Conservation (phyloP, 768 basidiomycete species). For the Boletus fagicola region DNA sequence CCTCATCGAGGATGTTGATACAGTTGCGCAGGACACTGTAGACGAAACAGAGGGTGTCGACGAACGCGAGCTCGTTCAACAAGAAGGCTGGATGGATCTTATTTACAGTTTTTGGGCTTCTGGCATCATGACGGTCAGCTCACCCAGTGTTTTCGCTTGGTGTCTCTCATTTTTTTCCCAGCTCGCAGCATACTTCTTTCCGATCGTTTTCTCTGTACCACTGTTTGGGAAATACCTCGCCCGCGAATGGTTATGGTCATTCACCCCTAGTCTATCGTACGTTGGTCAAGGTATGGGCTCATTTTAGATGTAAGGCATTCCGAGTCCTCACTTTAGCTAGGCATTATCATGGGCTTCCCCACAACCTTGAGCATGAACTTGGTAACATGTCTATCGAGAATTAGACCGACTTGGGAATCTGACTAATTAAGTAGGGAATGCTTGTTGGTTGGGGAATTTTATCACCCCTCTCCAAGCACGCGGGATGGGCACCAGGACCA, state of each 20-base stretch:
- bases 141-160: neutral
- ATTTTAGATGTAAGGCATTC: neutral
- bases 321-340: constrained; percentile 35
- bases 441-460: constrained; percentile 93
- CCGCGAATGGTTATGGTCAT: constrained; percentile 88
- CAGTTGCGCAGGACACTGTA: constrained; percentile 23
- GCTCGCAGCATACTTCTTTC: constrained; percentile 88
- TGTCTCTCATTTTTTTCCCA: constrained; percentile 31
- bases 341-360: constrained; percentile 97
- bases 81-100: constrained; percentile 76
- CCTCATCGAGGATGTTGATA: constrained; percentile 1
- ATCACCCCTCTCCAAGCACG: constrained; percentile 79
- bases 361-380: constrained; percentile 93
- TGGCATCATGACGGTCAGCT: constrained; percentile 68
- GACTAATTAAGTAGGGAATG: constrained; percentile 66
- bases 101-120: constrained; percentile 77
- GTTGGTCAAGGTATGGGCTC: constrained; percentile 73
- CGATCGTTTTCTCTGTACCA: constrained; percentile 83
- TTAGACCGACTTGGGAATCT: constrained; percentile 1
- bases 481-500: constrained; percentile 92
- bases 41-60: constrained; percentile 25
- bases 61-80: constrained; percentile 52
- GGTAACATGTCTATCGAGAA: constrained; percentile 40
- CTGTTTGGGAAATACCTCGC: constrained; percentile 83
- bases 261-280: constrained; percentile 88